Evolutionary conservation across 495 filamentous ascomycete species (phyloP).

Genomic region (Lophium mytilinum): DNA sequence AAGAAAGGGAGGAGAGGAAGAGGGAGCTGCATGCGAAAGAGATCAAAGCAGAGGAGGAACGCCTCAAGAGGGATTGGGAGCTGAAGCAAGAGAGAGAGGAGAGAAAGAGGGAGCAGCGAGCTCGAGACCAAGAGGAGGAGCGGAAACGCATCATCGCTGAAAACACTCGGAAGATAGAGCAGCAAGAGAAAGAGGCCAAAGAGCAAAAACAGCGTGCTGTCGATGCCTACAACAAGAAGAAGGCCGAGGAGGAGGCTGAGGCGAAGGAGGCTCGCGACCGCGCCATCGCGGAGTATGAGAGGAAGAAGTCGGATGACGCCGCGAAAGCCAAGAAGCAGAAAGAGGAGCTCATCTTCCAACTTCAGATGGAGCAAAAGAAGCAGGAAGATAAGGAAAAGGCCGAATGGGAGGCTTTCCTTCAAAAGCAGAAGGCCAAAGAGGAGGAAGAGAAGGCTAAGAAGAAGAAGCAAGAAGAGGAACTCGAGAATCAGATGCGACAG

Average conservation of each 20-base stretch:
- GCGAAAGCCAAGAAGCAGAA: constrained; percentile 22
- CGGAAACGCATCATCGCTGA: constrained; percentile 19
- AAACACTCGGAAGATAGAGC: constrained; percentile 15
- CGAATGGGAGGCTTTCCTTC: constrained; percentile 26
- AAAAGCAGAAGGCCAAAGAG: constrained; percentile 29
- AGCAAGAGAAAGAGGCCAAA: constrained; percentile 16
- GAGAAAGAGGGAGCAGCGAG: constrained; percentile 9
- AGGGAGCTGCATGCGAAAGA: not conserved
- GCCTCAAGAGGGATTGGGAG: constrained; percentile 17
- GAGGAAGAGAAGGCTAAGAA: constrained; percentile 32
- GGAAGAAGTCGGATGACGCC: constrained; percentile 25
- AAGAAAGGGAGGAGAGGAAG: constrained; percentile 9
- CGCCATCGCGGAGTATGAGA: constrained; percentile 28
- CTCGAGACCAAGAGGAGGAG: constrained; percentile 15
- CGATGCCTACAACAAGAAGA: constrained; percentile 19
- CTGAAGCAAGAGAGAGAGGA: constrained; percentile 17
- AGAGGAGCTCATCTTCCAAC: constrained; percentile 22
- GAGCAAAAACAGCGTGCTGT: constrained; percentile 20
- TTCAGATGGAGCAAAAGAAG: constrained; percentile 27
- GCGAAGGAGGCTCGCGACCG: constrained; percentile 21
- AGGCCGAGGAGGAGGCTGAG: constrained; percentile 21
- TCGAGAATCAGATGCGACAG: constrained; percentile 25
- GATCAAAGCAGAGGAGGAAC: constrained; percentile 8
- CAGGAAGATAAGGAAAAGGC: constrained; percentile 30
- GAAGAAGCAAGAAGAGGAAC: constrained; percentile 20